Base-by-base conservation (phyloP, 805 yeast species). In the Wickerhamiella shivajii region DNA sequence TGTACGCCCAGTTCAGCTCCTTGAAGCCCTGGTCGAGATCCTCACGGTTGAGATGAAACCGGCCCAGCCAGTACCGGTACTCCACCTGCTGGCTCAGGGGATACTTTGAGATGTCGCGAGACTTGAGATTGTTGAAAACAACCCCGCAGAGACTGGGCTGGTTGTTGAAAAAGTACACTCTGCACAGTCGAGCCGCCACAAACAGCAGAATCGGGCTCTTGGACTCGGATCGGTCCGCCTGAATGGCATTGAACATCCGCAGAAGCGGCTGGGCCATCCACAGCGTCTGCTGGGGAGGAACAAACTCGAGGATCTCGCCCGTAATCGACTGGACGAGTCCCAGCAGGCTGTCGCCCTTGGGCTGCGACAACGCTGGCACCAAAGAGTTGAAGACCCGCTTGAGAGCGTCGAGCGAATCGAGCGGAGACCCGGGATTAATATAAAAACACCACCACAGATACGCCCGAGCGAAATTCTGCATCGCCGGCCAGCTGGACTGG, bases 111-210 rank as follows among this genome's bases (percentile, higher is more conserved):
- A 42, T n/a, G n/a, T 18, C 15, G 12, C 37, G 18, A 1, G 45
- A 6, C 69, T 81, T 26, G 61, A 81, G 41, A 87, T 80, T 64
- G 85, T 90, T 14, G 92, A 93, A 51, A 85, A 81, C 56, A 73
- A 79, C 17, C 70, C 81, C 55, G 53, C 60, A 37, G 32, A 57
- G 39, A 45, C 71, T 56, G 59, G 53, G 49, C 46, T 62, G 43
- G 64, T 57, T 22, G 59, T 44, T 23, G 18, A 29, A 15, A 48
- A 55, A 73, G 49, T 75, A 76, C 5, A 69, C 53, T 36, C 66
- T 61, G 46, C 78, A 74, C 31, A 75, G 54, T 37, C 59, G 57
- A 22, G 60, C 61, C 1, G 78, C 75, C 10, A 73, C 54, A 42
- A 60, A 68, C 16, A 75, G 46, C 28, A 74, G 56, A 19, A 72